Conservation (phyloP, 768 basidiomycete genomes). For the Kwoniella dendrophila region DNA sequence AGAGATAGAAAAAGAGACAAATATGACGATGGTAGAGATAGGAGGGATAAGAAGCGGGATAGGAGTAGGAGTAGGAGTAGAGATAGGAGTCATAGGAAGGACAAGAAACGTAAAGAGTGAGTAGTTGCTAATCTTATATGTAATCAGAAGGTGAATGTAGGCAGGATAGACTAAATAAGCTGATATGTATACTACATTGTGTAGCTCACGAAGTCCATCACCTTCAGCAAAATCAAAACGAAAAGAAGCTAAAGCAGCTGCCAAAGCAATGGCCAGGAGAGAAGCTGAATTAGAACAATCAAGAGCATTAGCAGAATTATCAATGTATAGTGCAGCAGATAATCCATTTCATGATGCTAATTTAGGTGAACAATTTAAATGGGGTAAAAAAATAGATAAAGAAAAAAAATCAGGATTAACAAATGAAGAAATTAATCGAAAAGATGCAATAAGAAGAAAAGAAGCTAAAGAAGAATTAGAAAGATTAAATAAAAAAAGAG, state of each 20-base stretch:
- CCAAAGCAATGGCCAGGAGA: constrained; percentile 62
- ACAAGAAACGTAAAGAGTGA: constrained; percentile 62
- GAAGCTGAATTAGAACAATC: constrained; percentile 69
- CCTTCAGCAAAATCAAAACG: constrained; percentile 88
- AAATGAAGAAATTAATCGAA: constrained; percentile 72
- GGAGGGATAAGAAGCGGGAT: constrained; percentile 57
- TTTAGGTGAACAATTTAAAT: constrained; percentile 91
- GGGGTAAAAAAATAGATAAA: constrained; percentile 98
- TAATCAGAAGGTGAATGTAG: neutral
- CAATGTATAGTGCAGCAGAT: constrained; percentile 92
- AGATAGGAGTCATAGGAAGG: constrained; percentile 54
- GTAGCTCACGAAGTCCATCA: constrained; percentile 59
- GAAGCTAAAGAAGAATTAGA: constrained; percentile 97
- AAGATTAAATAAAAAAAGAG: constrained; percentile 81
- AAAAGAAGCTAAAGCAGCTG: constrained; percentile 77
- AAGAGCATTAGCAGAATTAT: constrained; percentile 82
- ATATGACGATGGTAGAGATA: constrained; percentile 56
- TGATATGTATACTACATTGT: constrained; percentile 12
- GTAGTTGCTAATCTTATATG: constrained; percentile 21
- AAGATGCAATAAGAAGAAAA: constrained; percentile 75
- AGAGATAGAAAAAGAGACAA: constrained; percentile 36
- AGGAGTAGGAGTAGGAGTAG: constrained; percentile 56
- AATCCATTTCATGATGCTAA: constrained; percentile 99
- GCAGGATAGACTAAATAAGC: neutral
- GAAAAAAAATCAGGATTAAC: constrained; percentile 85